phyloP scores from a whole-genome alignment of 2,329 filamentous ascomycete species.

The Pestalotiopsis sp. region DNA sequence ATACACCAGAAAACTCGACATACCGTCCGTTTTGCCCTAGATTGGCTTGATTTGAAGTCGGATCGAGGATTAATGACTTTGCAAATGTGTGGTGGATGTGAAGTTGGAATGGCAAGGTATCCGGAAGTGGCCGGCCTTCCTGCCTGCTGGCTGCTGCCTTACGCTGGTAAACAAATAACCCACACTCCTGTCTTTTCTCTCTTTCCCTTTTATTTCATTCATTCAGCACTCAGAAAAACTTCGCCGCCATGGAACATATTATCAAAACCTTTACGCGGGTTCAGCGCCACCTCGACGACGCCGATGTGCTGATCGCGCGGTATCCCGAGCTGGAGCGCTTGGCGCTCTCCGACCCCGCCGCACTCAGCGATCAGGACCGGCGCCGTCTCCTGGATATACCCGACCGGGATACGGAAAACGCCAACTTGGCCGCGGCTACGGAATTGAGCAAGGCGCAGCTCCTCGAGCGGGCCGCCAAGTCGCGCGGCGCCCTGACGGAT shows the following conservation, averaged over 20 bases:
- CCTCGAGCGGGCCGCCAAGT: background rate
- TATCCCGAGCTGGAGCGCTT: background rate
- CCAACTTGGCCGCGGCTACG: background rate
- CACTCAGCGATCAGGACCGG: background rate
- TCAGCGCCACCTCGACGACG: background rate
- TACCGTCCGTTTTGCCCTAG: too few species aligned
- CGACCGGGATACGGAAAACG: background rate
- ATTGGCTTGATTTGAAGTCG: too few species aligned
- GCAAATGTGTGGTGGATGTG: too few species aligned
- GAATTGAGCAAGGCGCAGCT: background rate
- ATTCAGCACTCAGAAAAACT: background rate
- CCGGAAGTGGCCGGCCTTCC: too few species aligned
- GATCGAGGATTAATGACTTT: too few species aligned
- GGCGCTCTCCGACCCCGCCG: background rate
- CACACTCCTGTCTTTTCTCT: too few species aligned
- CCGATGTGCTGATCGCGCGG: background rate
- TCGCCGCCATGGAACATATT: background rate
- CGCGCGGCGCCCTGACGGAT: background rate
- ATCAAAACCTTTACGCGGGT: slow-evolving; percentile 4
- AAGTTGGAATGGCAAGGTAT: too few species aligned
- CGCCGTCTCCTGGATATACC: background rate
- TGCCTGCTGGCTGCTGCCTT: too few species aligned
- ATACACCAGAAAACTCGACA: too few species aligned
- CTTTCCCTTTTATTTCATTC: too few species aligned
- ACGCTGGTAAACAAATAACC: too few species aligned